Base-by-base conservation (phyloP, 1,284 basidiomycete genomes). In the Leccinum ponderosum region DNA sequence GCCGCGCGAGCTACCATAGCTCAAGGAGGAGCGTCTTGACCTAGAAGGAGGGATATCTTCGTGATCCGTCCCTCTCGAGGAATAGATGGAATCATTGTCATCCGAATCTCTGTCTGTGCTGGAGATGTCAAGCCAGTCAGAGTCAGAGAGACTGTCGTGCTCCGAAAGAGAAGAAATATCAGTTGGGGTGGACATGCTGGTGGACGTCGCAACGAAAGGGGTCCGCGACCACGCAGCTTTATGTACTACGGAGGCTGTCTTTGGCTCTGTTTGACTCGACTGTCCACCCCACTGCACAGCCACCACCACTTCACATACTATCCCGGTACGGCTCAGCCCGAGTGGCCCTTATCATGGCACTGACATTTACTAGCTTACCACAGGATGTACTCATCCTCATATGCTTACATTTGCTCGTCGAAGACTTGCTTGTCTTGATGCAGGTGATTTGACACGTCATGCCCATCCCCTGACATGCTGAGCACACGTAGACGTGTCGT, bases 111-210 rank as follows among this genome's bases (percentile, higher is more conserved):
- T 81, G 75, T 81, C 75, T 20, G 72, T 84, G 68, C 84, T 87
- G 44, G 86, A 77, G 63, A 91, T 81, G 68, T 91, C 89, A 68
- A 90, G 85, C 89, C 89, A 91, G 75, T 91, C 89, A 37, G 87
- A 90, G 76, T 91, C 90, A 42, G 89, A 91, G 64, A 84, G 74
- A 64, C 75, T 83, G 71, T 89, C 89, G 64, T 81, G 70, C 70
- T 90, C 89, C 66, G 86, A 84, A 69, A 82, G 76, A 62, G 69
- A 64, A 54, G 74, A 76, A 65, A 73, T 73, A 62, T 72, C 72
- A 65, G 68, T 66, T 62, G 73, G 68, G 60, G 72, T 61, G 60
- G 64, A 55, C 62, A 71, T 69, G 60, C 74, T 79, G 70, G 68
- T 74, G 67, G 68, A 58, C 68, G 69, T 64, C 57, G 65, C 42